Evolutionary conservation across 2,329 filamentous ascomycete species (phyloP), one percentile per base, ranked within the genome.

Genomic region (Pseudogymnoascus sp.): DNA sequence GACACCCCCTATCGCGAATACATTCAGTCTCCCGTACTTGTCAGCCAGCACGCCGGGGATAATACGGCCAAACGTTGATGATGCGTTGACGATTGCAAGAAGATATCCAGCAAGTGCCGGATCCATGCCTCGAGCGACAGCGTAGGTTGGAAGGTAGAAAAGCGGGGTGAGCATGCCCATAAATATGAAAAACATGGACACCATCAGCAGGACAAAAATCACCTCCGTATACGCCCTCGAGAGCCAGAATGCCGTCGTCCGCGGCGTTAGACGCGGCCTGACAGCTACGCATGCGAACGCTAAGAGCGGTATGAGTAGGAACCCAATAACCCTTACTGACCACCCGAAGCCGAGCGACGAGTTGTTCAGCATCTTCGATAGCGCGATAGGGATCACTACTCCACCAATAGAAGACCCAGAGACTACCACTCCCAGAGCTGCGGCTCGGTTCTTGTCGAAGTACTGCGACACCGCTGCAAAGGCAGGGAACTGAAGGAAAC

Each of bases 361-460:
- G 23, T 70, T 69, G 62, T 79, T 79, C 16, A 85, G 72, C 69
- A 85, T 74, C 64, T 78, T 78, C 1, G 77, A 73, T 14, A 85
- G 76, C 77, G 85, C 82, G 67, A 86, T 84, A 0, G 84, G 84
- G 60, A 85, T 80, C 43, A 86, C 78, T 25, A 87, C 79, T 11
- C 80, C 80, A 3, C 80, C 80, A 3, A 82, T 66, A 8, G 77
- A 79, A 5, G 67, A 71, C 1, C 77, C 77, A 6, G 69, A 65
- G 1, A 73, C 75, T 67, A 77, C 76, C 21, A 81, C 71, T 1
- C 80, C 80, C 56, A 79, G 70, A 4, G 79, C 80, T 2, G 76
- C 70, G 3, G 75, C 75, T 36, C 80, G 75, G 36, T 75, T 74
- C 63, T 76, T 77, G 5, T 67, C 65, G 69, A 78, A 77, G 67